Evolutionary conservation across 441 rosid genomes (phyloP).

Genomic region (Viola pubescens): DNA sequence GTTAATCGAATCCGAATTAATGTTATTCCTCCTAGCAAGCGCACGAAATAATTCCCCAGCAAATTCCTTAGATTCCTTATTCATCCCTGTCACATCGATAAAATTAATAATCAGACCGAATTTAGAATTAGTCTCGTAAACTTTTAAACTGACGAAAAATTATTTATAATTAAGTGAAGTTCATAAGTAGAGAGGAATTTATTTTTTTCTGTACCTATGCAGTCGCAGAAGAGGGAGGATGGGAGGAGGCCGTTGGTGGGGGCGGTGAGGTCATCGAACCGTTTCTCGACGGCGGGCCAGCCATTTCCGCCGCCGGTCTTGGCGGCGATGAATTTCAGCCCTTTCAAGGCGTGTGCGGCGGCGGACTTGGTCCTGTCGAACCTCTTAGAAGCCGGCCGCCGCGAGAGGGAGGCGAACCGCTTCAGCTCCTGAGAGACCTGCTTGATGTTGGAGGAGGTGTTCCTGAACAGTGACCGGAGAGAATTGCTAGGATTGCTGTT

Average conservation of each 20-base stretch:
- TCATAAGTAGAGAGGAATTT: neutral
- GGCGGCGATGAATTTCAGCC: slow-evolving; percentile 63
- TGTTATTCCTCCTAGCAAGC: slow-evolving; percentile 52
- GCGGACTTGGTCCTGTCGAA: slow-evolving; percentile 68
- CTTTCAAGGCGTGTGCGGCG: slow-evolving; percentile 62
- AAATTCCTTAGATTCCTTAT: slow-evolving; percentile 74
- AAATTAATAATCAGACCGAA: neutral
- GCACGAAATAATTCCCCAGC: slow-evolving; percentile 67
- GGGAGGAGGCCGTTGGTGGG: slow-evolving; percentile 45
- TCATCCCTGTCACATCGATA: slow-evolving; percentile 47
- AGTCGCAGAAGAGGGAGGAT: slow-evolving; percentile 65
- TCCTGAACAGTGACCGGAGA: slow-evolving; percentile 39
- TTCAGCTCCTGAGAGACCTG: slow-evolving; percentile 73
- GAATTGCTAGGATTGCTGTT: slow-evolving; percentile 28
- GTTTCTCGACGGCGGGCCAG: slow-evolving; percentile 61
- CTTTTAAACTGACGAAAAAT: too few relatives aligned
- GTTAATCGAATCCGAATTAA: slow-evolving; percentile 53
- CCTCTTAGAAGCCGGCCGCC: slow-evolving; percentile 31
- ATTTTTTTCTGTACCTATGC: slow-evolving; percentile 41
- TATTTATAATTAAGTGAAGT: neutral
- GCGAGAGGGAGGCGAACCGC: slow-evolving; percentile 47
- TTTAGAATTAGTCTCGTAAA: too few relatives aligned
- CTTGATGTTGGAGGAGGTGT: slow-evolving; percentile 46
- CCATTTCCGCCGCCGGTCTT: slow-evolving; percentile 43
- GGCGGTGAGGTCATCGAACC: slow-evolving; percentile 48